These are phyloP conservation scores for Acorus gramineus DNA, from an alignment of 106 monocot genomes.

Conservation along the genomic window DNA sequence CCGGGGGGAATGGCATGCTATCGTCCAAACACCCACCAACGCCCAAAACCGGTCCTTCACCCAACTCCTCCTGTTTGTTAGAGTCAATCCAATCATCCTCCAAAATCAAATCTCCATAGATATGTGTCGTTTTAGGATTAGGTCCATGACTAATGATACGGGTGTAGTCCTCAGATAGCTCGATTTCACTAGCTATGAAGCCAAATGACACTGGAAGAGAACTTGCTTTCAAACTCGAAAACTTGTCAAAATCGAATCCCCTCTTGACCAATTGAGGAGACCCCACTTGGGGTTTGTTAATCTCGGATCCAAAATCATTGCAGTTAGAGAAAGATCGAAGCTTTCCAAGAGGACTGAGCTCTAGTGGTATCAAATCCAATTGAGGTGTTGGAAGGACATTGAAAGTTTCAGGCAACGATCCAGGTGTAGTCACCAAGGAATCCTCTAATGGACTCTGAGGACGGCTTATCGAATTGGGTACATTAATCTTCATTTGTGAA, in stretches of 20 bases:
- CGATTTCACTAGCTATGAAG: constrained; percentile 45
- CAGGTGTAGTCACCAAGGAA: constrained; percentile 2
- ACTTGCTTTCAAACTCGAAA: neutral
- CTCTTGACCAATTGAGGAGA: neutral
- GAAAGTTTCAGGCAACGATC: constrained; percentile 11
- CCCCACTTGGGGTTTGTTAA: constrained; percentile 1
- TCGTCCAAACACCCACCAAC: constrained; percentile 10
- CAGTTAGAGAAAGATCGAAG: constrained; percentile 5
- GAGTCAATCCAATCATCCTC: constrained; percentile 25
- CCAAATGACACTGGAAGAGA: constrained; percentile 13
- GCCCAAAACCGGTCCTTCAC: constrained; percentile 8
- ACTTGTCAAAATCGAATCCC: neutral
- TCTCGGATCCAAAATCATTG: neutral
- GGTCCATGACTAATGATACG: constrained; percentile 67
- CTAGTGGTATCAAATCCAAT: neutral
- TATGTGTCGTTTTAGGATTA: constrained; percentile 77
- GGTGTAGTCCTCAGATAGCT: constrained; percentile 81
- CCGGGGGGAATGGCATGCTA: constrained; percentile 2
- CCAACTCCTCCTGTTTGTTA: constrained; percentile 3
- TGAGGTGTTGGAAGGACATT: constrained; percentile 3
- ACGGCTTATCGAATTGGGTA: neutral
- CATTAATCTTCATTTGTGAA: constrained; percentile 15
- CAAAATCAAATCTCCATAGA: constrained; percentile 67
- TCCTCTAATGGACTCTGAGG: neutral
- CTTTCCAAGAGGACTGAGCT: neutral